phyloP scores from a whole-genome alignment of 768 basidiomycete genomes.

The Pulveroboletus sp. region DNA sequence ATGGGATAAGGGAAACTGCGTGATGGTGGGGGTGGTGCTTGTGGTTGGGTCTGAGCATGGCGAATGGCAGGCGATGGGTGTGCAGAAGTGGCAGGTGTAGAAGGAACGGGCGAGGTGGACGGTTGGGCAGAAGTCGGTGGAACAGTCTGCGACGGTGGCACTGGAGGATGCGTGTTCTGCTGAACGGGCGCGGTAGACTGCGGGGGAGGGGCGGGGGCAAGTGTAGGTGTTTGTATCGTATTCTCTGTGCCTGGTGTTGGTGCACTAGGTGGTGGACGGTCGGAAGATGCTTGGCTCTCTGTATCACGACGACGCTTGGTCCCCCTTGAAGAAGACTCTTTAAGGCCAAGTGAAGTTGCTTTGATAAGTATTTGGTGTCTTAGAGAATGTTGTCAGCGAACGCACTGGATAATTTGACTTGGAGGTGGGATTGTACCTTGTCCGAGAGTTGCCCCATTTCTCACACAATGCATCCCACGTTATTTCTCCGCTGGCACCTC shows the following conservation, averaged over 20 bases:
- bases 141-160: conserved; percentile 30
- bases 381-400: conserved; percentile 6
- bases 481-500: conserved; percentile 44
- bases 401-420: neutral
- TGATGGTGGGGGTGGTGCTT: conserved; percentile 14
- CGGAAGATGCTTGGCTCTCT: conserved; percentile 30
- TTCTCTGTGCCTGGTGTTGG: conserved; percentile 22
- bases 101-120: conserved; percentile 33
- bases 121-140: conserved; percentile 25
- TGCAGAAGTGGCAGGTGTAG: conserved; percentile 31
- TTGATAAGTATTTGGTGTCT: conserved; percentile 85
- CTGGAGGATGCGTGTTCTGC: conserved; percentile 29
- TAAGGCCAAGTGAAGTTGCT: conserved; percentile 74
- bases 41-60: conserved; percentile 31
- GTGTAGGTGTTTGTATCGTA: conserved; percentile 12
- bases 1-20: conserved; percentile 61
- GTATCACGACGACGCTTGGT: conserved; percentile 57
- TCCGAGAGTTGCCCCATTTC: conserved; percentile 71
- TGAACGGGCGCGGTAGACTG: conserved; percentile 17
- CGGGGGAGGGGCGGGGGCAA: conserved; percentile 26
- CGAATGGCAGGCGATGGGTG: conserved; percentile 36
- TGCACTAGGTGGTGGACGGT: conserved; percentile 22
- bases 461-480: conserved; percentile 79
- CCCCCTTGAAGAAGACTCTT: conserved; percentile 67
- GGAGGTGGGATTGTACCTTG: conserved; percentile 47